Evolutionary conservation across 805 yeast genomes (phyloP).

Genomic region (Limtongia smithiae): DNA sequence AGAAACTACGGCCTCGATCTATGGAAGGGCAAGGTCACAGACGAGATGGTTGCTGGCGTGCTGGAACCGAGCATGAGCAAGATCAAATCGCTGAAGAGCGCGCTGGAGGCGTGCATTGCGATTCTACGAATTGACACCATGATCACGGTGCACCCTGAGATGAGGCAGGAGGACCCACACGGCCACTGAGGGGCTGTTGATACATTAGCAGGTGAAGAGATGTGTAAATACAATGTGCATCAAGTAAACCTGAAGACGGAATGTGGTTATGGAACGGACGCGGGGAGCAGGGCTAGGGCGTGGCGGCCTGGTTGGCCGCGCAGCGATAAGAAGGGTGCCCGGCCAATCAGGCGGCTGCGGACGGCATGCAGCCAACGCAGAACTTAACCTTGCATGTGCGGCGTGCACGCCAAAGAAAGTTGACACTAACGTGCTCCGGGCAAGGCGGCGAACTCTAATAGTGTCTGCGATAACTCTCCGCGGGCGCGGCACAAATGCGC

Average conservation of each 20-base stretch:
- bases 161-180: conserved; percentile 64
- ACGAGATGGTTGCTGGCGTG: conserved; percentile 79
- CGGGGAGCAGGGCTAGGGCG: background rate
- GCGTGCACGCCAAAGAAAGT: background rate
- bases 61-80: conserved; percentile 94
- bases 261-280: too few relatives aligned
- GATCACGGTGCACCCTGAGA: conserved; percentile 96
- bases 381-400: background rate
- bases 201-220: background rate
- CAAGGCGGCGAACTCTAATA: too few relatives aligned
- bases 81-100: conserved; percentile 82
- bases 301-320: background rate
- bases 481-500: too few relatives aligned
- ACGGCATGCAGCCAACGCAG: too few relatives aligned
- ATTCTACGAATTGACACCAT: conserved; percentile 96
- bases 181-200: conserved; percentile 40
- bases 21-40: conserved; percentile 85
- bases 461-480: too few relatives aligned
- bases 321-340: conserved; percentile 7
- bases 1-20: conserved; percentile 90
- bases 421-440: background rate
- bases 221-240: too few relatives aligned
- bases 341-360: conserved; percentile 14
- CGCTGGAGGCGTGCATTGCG: conserved; percentile 97
- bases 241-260: too few relatives aligned